phyloP scores from a whole-genome alignment of 176 grass and related monocot species.

The Triticum monococcum region DNA sequence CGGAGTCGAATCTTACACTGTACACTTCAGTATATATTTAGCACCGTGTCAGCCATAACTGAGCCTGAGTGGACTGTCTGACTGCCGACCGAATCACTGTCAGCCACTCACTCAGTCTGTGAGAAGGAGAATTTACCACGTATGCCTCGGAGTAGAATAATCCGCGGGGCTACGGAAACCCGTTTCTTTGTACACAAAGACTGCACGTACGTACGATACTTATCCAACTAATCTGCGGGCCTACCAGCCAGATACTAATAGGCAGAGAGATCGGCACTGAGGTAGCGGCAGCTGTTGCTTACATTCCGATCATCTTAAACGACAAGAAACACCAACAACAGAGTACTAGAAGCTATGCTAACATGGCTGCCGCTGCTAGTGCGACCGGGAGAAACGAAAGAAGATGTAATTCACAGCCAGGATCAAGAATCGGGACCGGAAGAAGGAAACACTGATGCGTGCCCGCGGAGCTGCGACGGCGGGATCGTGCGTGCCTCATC shows the following conservation, averaged over 20 bases:
- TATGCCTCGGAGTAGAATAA: background rate
- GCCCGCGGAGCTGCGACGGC: no score
- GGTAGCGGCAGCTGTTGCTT: background rate
- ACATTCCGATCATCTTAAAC: slow-evolving; percentile 2
- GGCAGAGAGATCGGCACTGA: background rate
- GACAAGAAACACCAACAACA: background rate
- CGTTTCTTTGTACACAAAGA: no score
- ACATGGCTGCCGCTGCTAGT: no score
- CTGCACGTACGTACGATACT: background rate
- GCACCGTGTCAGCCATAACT: background rate
- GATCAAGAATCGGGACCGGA: background rate
- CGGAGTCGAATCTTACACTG: no score
- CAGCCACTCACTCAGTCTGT: background rate
- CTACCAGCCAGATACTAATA: background rate
- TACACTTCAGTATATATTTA: background rate
- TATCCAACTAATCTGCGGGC: background rate
- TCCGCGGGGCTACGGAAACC: no score
- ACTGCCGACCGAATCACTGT: background rate
- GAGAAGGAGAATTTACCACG: background rate
- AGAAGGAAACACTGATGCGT: no score
- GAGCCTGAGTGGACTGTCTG: background rate
- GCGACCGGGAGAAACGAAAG: background rate
- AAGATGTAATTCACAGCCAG: background rate
- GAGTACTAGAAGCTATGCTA: no score
- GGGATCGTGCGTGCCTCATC: background rate